phyloP scores from a whole-genome alignment of 371 early-diverging fungal genomes.

The Mortierella sp. region DNA sequence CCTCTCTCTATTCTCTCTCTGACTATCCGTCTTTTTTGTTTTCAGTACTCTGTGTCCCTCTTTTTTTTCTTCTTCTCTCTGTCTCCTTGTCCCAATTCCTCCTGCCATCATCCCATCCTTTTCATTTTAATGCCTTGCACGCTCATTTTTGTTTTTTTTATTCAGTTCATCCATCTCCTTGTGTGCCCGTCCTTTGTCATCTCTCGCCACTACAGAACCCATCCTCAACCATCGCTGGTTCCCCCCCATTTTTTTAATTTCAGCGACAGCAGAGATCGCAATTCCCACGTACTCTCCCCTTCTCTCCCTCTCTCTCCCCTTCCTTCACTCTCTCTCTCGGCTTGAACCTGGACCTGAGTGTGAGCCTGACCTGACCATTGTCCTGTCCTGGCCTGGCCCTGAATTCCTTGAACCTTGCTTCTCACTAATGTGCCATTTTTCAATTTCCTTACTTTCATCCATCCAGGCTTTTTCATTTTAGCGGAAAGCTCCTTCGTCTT shows the following conservation, averaged over 20 bases:
- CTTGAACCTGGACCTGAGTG: constrained; percentile 22
- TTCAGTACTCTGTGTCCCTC: constrained; percentile 3
- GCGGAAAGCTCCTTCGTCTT: not conserved
- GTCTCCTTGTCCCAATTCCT: constrained; percentile 10
- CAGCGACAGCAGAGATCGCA: not conserved
- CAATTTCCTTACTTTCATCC: constrained; percentile 9
- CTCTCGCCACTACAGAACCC: constrained; percentile 20
- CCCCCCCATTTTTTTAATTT: constrained; percentile 12
- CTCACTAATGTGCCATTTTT: constrained; percentile 24
- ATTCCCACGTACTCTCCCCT: not conserved
- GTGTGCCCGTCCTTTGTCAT: constrained; percentile 19
- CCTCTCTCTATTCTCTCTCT: not conserved
- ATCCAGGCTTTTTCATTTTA: not conserved
- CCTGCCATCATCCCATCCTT: not conserved
- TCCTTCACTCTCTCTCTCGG: constrained; percentile 4
- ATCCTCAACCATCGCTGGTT: not conserved
- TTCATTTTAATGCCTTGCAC: constrained; percentile 17
- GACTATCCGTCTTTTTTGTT: not conserved
- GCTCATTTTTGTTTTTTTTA: constrained; percentile 13
- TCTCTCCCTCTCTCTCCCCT: not conserved
- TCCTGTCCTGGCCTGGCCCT: constrained; percentile 21
- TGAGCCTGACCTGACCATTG: constrained; percentile 3
- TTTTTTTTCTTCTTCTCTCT: constrained; percentile 7
- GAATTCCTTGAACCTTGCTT: constrained; percentile 10
- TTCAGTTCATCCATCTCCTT: constrained; percentile 14